Base-by-base conservation (phyloP, 129 eudicot species). In the Cynara cardunculus region DNA sequence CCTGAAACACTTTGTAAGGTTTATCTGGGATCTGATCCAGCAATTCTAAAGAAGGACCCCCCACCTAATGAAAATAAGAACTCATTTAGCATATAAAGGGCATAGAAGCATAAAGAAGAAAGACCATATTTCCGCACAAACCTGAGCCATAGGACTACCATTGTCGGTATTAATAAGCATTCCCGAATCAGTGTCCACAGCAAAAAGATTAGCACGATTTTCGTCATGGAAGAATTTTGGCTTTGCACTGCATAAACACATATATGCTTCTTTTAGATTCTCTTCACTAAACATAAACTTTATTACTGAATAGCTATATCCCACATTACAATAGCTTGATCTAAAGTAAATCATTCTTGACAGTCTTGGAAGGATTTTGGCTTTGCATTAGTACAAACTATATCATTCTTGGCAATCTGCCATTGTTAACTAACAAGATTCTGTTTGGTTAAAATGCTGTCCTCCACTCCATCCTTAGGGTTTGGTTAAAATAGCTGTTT, bases 121-220 rank as follows among this genome's bases (percentile, higher is more conserved):
- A 75, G 10, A 80, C 49, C 79, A 30, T 66, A 37, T 62, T 70
- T 78, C 39, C 61, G 28, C 66, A 77, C 88, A 81, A 70, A 94
- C 99, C 97, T 90, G 97, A 82, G 94, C 86, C 97, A 95, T 92
- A 83, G 99, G 99, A 76, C 95, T 92, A 69, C 99, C 99, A 83
- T 95, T 95, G 73, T 95, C 97, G 13, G 99, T 95, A 70, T 95
- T 95, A 49, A 89, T 80, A 85, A 95, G 99, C 99, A 95, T 92
- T 62, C 97, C 99, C 18, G 97, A 89, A 72, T 88, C 90, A 21
- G 92, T 91, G 18, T 85, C 95, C 76, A 95, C 99, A 82, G 94
- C 97, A 73, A 95, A 95, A 78, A 95, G 91, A 78, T 76, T 90
- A 30, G 97, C 94, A 41, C 97, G 97, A 79, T 86, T 92, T 85